Base-by-base conservation (phyloP, 352 stramenopile species). In the Globisporangium nunn region DNA sequence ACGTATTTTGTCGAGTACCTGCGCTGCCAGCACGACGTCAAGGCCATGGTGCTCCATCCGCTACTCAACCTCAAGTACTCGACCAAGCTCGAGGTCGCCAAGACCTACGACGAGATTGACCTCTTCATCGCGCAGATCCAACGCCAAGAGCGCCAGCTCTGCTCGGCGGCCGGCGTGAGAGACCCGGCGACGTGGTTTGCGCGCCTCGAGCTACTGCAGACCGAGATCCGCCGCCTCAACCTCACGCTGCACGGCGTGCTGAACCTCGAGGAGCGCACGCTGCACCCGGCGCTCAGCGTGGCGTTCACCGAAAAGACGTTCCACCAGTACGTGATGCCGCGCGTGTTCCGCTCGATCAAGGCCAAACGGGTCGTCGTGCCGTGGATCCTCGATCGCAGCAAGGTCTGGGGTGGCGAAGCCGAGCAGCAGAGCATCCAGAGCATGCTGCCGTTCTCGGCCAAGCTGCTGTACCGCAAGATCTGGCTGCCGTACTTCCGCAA, bases 351-450 rank as follows among this genome's bases (percentile, higher is more conserved):
- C 23, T 72, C 72, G 23, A 88, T 91, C 53, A 83, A 84, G 45
- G 64, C 74, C 11, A 93, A 93, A 56, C 81, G 81, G 39, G 75
- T 93, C 2, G 71, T 93, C n/a, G 73, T 93, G 39, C 81, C 81
- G 12, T 93, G 84, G 84, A 91, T 91, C 59, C 72, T 93, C 18
- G 84, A 93, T 44, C 84, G 84, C 31, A 88, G 72, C 62, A 91
- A 91, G 62, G 76, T 91, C 33, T 93, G 84, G 84, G 84, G 84
- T 62, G 84, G 84, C 18, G 76, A 83, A 50, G 65, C 49, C 2
- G 83, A 93, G 56, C 77, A 93, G 62, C 66, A 78, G 35, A 79
- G 64, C 44, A 78, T 91, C 57, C 66, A 88, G 45, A 58, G 70
- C 8, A 81, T 89, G 75, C 62, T 93, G 58, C 79, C 83, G 7